Base-by-base conservation (phyloP, 352 stramenopile species). In the Albugo laibachii region DNA sequence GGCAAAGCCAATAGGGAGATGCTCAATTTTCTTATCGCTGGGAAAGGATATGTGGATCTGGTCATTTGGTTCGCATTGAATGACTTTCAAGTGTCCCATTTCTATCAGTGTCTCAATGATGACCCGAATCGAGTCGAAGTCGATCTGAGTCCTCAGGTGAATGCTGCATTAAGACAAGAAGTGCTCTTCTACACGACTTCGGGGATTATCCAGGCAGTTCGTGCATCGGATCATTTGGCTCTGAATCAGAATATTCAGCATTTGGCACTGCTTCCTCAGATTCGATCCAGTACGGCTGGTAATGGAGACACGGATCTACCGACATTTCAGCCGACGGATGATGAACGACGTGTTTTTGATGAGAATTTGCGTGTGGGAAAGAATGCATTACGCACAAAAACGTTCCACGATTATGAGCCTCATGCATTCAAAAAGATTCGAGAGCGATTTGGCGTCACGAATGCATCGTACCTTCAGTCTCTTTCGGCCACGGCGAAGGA, bases 101-200 rank as follows among this genome's bases (percentile, higher is more conserved):
- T 89, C 37, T 80, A 72, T 38, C 66, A 62, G 8, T 84, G 69
- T 54, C 56, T 83, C 2, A 55, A 37, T 20, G 53, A 61, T n/a
- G 24, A 31, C 8, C 49, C 68, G 3, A 65, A 76, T 13, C 69
- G 86, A 5, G 64, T 83, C 36, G 78, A 91, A 19, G 63, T 92
- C 11, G 75, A 89, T 50, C 53, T 93, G n/a, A 86, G 83, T 54
- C 81, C 80, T 44, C 81, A 94, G 55, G 69, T 94, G 37, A 94
- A 94, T 49, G 73, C 75, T 4, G 82, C 78, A 21, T 51, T 94
- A 41, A 69, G 82, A 13, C 68, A 68, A 3, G 82, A 94, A 60
- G 80, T 94, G 53, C 62, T 94, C 2, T 91, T 87, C 55, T 93
- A 92, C 65, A 93, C 82, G 24, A 93, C 80, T 8, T 87, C 75